phyloP scores from a whole-genome alignment of 768 basidiomycete species.

The Leccinum boreale region DNA sequence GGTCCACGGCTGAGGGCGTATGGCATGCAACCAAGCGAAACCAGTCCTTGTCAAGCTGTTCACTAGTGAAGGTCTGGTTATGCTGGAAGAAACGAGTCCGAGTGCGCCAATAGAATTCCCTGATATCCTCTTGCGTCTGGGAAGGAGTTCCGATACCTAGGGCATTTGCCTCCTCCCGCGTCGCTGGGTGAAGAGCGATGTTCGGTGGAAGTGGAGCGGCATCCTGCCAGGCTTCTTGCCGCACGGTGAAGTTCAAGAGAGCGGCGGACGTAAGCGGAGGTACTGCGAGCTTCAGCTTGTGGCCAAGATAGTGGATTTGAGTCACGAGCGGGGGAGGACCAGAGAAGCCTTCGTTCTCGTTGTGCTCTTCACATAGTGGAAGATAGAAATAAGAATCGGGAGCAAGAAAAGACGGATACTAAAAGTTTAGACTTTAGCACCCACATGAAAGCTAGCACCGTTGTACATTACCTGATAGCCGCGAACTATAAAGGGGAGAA shows the following conservation, averaged over 20 bases:
- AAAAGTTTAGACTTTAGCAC: conserved; percentile 5
- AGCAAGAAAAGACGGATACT: conserved; percentile 43
- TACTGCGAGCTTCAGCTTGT: conserved; percentile 37
- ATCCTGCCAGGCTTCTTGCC: conserved; percentile 37
- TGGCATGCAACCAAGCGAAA: conserved; percentile 43
- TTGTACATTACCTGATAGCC: conserved; percentile 37
- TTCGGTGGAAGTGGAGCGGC: conserved; percentile 20
- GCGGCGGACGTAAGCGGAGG: conserved; percentile 43
- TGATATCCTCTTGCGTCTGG: conserved; percentile 36
- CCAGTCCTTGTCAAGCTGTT: conserved; percentile 46
- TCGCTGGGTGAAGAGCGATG: conserved; percentile 30
- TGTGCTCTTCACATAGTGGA: conserved; percentile 33
- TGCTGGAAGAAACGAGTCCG: conserved; percentile 33
- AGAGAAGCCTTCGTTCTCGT: conserved; percentile 25
- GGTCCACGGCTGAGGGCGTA: conserved; percentile 33
- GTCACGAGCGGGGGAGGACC: conserved; percentile 31
- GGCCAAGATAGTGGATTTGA: conserved; percentile 40
- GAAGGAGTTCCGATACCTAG: conserved; percentile 31
- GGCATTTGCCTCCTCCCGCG: conserved; percentile 34
- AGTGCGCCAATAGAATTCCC: conserved; percentile 35
- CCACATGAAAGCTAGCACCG: background rate
- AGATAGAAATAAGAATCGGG: conserved; percentile 44
- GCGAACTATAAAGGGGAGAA: conserved; percentile 40
- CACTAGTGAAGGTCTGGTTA: conserved; percentile 20
- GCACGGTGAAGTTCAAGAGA: conserved; percentile 34